Conservation (phyloP, 208 protist species). For the Acanthamoeba royreba region DNA sequence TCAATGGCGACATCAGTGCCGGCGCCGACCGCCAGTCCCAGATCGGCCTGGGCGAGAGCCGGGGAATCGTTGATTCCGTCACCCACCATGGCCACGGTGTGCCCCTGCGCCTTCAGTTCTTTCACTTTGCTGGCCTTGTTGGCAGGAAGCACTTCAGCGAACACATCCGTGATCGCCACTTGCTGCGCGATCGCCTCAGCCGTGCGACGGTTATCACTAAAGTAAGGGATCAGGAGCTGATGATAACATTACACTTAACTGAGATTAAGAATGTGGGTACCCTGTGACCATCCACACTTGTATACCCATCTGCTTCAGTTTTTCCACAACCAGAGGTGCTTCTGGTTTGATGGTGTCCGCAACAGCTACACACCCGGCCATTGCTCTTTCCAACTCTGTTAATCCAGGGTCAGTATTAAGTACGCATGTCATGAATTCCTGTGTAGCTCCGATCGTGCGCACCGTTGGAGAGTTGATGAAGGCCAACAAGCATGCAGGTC, state of each 20-base stretch:
- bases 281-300: constrained; percentile 52
- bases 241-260: too few relatives aligned
- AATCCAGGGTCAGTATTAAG: too few relatives aligned
- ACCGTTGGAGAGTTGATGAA: too few relatives aligned
- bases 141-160: constrained; percentile 83
- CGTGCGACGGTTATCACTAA: background rate
- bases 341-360: constrained; percentile 87
- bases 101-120: background rate
- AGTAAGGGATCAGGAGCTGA: constrained; percentile 84
- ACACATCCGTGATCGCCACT: constrained; percentile 84
- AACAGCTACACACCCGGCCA: constrained; percentile 77
- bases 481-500: constrained; percentile 81
- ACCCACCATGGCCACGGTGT: constrained; percentile 81
- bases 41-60: constrained; percentile 80
- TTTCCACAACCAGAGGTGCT: constrained; percentile 77
- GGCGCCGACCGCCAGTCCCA: constrained; percentile 87
- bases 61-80: constrained; percentile 88
- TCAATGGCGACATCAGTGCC: constrained; percentile 85
- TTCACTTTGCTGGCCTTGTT: constrained; percentile 86
- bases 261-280: too few relatives aligned
- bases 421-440: too few relatives aligned
- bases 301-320: constrained; percentile 65
- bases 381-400: too few relatives aligned
- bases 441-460: too few relatives aligned
- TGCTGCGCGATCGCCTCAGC: constrained; percentile 39